Evolutionary conservation across 169 alveolate species (phyloP), one percentile per base, ranked within the genome.

Genomic region (Plasmodium gallinaceum): DNA sequence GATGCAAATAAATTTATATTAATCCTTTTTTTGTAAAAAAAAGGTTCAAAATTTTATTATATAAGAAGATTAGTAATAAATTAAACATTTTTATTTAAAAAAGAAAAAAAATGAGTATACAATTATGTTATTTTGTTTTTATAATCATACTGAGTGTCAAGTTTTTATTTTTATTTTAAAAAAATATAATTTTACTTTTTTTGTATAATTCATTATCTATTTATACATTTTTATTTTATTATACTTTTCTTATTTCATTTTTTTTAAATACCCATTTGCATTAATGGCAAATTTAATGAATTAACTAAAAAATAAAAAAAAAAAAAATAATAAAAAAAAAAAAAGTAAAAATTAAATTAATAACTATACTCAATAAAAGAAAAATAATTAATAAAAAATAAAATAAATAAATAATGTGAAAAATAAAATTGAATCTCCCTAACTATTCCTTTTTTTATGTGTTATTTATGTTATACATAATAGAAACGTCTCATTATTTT

Each of bases 1-100:
- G 42, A 16, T 66, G 85, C 18, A 69, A 54, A 24, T 83, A 51
- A 83, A 68, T 60, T 66, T 46, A 46, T 65, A 24, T 66, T 32
- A 54, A 10, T 45, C 9, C 26, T 5, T 83, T 60, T 46, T 52
- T 39, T 8, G 9, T 54, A 37, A 9, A 39, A 66, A 18, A 39
- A n/a, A 37, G 3, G 7, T 9, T 39, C n/a, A 24, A 62, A 24
- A 4, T 8, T n/a, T 10, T 52, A 52, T 52, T 52, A n/a, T 52
- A 52, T 52, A n/a, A 52, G 10, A n/a, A n/a, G 5, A 52, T 16
- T n/a, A 52, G 10, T 9, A n/a, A 52, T 52, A 20, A 52, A 52
- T 0, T 12, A 52, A 52, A 7, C 5, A 52, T n/a, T 20, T n/a
- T 52, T 52, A n/a, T 52, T 0, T 0, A 60, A 72, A 14, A 73